These are phyloP conservation scores for Euptelea pleiosperma DNA, from an alignment of 164 flowering plant genomes.

Conservation along the genomic window DNA sequence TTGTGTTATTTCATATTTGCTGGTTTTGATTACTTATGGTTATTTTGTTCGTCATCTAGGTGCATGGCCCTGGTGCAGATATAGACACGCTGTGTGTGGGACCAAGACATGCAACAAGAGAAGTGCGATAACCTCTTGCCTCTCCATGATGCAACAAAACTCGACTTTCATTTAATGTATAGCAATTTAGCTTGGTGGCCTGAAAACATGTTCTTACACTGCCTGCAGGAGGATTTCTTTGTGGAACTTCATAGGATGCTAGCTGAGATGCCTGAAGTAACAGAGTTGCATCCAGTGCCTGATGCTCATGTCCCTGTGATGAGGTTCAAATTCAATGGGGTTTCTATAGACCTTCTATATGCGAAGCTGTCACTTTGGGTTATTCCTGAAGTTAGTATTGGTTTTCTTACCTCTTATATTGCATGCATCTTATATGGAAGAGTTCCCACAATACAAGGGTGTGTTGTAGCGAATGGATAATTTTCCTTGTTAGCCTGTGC, in stretches of 20 bases:
- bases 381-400: constrained; percentile 82
- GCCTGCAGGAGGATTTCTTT: constrained; percentile 84
- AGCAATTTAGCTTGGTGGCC: constrained; percentile 1
- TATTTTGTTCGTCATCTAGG: constrained; percentile 37
- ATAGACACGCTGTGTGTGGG: constrained; percentile 96
- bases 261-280: constrained; percentile 83
- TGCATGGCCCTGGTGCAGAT: constrained; percentile 99
- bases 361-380: constrained; percentile 79
- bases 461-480: too few species aligned
- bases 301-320: constrained; percentile 98
- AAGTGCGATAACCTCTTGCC: constrained; percentile 44
- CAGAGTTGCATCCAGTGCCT: constrained; percentile 89
- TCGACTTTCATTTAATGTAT: neutral
- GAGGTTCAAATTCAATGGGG: constrained; percentile 81
- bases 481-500: too few species aligned
- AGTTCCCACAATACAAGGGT: too few species aligned
- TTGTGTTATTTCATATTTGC: constrained; percentile 1
- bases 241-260: constrained; percentile 72
- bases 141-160: neutral
- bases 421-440: neutral
- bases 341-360: constrained; percentile 93
- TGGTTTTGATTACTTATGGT: neutral
- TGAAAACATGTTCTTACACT: constrained; percentile 7
- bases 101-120: constrained; percentile 86
- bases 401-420: neutral